Conservation (phyloP, 176 grass and related monocot genomes). For the Oryza coarctata region DNA sequence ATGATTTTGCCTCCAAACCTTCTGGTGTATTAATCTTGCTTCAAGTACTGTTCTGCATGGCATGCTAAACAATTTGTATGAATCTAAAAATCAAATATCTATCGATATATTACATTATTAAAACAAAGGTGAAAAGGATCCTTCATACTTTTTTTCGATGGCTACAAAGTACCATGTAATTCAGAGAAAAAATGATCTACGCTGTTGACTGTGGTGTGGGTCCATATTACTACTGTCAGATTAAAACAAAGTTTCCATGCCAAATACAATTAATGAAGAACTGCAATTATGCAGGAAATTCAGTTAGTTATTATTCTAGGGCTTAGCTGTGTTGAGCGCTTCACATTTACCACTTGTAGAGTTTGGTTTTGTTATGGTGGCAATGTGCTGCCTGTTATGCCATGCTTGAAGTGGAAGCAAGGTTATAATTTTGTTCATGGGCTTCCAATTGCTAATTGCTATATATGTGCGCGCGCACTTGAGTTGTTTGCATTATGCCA, state of each 20-base stretch:
- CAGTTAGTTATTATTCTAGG: background rate
- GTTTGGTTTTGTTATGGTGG: background rate
- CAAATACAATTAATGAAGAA: background rate
- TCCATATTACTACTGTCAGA: background rate
- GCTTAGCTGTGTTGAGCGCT: background rate
- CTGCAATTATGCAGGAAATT: background rate
- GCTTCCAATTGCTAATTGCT: background rate
- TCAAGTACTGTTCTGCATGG: background rate
- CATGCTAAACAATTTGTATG: background rate
- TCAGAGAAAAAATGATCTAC: background rate
- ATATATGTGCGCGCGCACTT: background rate
- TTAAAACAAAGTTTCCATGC: background rate
- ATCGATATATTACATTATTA: background rate
- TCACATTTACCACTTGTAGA: background rate
- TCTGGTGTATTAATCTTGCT: background rate
- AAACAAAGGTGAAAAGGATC: background rate
- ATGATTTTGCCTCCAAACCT: constrained; percentile 10
- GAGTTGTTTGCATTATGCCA: background rate
- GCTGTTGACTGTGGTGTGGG: background rate
- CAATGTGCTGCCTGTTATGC: constrained; percentile 1
- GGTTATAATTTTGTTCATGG: background rate
- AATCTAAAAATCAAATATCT: background rate
- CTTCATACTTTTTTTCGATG: background rate
- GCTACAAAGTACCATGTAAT: background rate
- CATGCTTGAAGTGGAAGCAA: background rate